These are phyloP conservation scores for Rachicladosporium sp. DNA, from an alignment of 2,329 filamentous ascomycete genomes.

Conservation along the genomic window DNA sequence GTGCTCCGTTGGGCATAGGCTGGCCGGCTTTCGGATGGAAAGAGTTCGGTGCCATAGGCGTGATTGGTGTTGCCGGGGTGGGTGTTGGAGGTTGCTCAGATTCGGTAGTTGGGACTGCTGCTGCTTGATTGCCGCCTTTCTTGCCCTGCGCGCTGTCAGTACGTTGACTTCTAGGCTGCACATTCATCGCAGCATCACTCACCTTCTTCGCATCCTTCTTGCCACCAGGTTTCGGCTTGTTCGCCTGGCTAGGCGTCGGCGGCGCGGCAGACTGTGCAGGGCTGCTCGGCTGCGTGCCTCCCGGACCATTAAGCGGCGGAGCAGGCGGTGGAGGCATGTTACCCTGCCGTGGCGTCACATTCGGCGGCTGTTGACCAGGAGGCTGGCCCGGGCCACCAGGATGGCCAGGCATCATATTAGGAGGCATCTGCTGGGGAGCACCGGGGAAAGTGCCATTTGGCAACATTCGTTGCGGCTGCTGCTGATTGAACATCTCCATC, in stretches of 20 bases:
- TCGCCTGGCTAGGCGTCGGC: constrained; percentile 61
- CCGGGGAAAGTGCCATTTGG: constrained; percentile 21
- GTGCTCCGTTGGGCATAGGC: constrained; percentile 11
- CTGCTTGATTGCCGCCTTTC: neutral
- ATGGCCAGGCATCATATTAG: constrained; percentile 28
- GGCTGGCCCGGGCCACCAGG: constrained; percentile 20
- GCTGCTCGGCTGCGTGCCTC: constrained; percentile 34
- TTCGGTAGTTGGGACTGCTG: constrained; percentile 29
- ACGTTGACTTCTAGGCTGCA: constrained; percentile 7
- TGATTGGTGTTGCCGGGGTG: constrained; percentile 37
- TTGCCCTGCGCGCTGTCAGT: neutral
- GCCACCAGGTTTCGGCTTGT: constrained; percentile 58
- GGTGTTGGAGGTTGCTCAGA: constrained; percentile 36
- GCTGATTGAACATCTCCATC: constrained; percentile 28
- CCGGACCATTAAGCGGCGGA: constrained; percentile 27
- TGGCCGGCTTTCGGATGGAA: constrained; percentile 15
- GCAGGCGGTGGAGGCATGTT: constrained; percentile 41
- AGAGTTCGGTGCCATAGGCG: constrained; percentile 30
- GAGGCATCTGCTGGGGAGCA: constrained; percentile 27
- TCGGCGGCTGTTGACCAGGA: constrained; percentile 39
- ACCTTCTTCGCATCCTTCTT: constrained; percentile 56
- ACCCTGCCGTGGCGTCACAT: constrained; percentile 61
- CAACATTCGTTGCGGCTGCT: constrained; percentile 14
- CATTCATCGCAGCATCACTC: neutral
- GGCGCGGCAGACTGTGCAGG: constrained; percentile 44